Conservation (phyloP, 2,329 filamentous ascomycete species). For the Colletotrichum theobromicola region DNA sequence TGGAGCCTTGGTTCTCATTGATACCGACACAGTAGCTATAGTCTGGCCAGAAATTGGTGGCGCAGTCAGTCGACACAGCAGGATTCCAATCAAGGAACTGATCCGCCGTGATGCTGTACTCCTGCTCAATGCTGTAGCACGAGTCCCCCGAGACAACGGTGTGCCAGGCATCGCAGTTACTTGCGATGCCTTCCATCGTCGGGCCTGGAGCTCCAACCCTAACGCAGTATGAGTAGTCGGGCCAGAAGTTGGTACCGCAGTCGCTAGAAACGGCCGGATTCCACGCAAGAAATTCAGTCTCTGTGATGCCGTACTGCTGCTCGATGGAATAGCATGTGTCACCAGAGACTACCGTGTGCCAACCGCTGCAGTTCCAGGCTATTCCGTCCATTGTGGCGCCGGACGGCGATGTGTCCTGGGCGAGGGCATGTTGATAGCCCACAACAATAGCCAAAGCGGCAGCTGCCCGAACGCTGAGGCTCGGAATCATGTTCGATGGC, state of each 20-base stretch:
- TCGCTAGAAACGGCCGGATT: neutral
- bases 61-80: constrained; percentile 11
- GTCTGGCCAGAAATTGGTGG: constrained; percentile 26
- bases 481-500: fast-evolving
- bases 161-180: neutral
- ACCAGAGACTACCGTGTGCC: constrained; percentile 19
- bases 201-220: neutral
- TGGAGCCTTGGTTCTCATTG: neutral
- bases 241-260: neutral
- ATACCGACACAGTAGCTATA: constrained; percentile 32
- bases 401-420: neutral
- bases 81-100: neutral
- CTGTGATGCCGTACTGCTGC: constrained; percentile 24
- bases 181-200: neutral
- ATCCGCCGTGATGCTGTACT: neutral
- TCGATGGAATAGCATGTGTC: constrained; percentile 24
- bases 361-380: neutral
- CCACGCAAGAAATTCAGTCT: constrained; percentile 24
- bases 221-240: neutral
- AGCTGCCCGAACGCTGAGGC: neutral
- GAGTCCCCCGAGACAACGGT: neutral
- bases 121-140: neutral
- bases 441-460: neutral
- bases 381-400: neutral
- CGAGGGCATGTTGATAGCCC: neutral